Evolutionary conservation across 305 asterid genomes (phyloP).

Genomic region (Fraxinus sp.): DNA sequence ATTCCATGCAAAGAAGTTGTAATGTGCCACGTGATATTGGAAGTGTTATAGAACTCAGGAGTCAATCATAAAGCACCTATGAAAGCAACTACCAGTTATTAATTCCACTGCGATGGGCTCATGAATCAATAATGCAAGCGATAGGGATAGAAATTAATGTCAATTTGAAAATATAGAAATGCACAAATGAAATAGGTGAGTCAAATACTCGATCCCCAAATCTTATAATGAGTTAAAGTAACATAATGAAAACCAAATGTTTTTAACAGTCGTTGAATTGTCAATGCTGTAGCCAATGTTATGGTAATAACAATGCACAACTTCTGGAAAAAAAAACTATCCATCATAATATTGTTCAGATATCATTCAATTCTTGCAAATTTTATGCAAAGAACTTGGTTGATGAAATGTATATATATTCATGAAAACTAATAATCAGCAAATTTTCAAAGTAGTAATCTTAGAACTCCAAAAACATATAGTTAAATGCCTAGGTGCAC

Average conservation of each 20-base stretch:
- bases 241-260: background rate
- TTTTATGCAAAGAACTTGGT: background rate
- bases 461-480: background rate
- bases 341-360: constrained; percentile 1
- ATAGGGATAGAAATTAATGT: constrained; percentile 11
- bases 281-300: background rate
- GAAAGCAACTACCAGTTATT: background rate
- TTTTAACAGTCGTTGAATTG: constrained; percentile 7
- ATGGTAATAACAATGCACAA: background rate
- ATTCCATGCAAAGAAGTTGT: background rate
- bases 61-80: background rate
- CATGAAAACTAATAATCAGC: background rate
- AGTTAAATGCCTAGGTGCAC: background rate
- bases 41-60: background rate
- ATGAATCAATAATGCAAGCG: constrained; percentile 1
- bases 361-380: background rate
- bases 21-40: constrained; percentile 4
- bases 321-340: background rate
- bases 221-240: background rate
- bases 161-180: constrained; percentile 4
- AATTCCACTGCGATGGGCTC: background rate
- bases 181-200: background rate
- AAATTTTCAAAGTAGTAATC: background rate
- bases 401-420: constrained; percentile 13
- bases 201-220: background rate